phyloP scores from a whole-genome alignment of 1,284 basidiomycete species.

The Anthracocystis panici-leucophaei region DNA sequence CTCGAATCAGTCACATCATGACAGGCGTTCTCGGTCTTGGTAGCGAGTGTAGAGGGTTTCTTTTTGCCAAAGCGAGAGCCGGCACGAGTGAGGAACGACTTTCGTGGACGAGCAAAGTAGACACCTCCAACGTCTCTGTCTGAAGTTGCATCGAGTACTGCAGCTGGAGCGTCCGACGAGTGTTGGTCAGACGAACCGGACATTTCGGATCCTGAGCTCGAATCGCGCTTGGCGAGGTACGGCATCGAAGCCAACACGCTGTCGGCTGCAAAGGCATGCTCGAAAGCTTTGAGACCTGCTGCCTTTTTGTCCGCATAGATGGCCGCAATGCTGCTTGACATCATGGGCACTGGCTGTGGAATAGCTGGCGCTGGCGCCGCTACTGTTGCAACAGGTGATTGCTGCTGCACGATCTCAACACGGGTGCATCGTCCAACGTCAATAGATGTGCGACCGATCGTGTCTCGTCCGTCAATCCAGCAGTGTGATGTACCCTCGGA shows the following conservation, averaged over 20 bases:
- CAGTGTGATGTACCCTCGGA: conserved; percentile 27
- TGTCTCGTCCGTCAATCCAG: conserved; percentile 49
- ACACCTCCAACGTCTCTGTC: conserved; percentile 31
- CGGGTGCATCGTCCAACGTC: conserved; percentile 9
- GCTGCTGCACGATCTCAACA: background rate
- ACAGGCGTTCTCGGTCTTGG: conserved; percentile 3
- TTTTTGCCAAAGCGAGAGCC: conserved; percentile 31
- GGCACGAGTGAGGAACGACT: conserved; percentile 24
- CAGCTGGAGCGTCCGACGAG: conserved; percentile 12
- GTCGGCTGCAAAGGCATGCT: conserved; percentile 28
- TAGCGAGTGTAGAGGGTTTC: conserved; percentile 4
- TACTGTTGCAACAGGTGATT: background rate
- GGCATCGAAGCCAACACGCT: conserved; percentile 40
- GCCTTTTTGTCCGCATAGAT: conserved; percentile 33
- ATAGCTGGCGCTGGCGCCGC: conserved; percentile 8
- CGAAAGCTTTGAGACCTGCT: conserved; percentile 31
- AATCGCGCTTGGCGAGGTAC: conserved; percentile 37
- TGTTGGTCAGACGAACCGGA: conserved; percentile 43
- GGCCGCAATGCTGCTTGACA: conserved; percentile 17
- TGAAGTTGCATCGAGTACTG: conserved; percentile 16
- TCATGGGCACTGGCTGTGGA: conserved; percentile 5
- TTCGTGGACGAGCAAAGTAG: conserved; percentile 25
- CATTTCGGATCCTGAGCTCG: conserved; percentile 37
- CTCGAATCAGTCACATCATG: conserved; percentile 4
- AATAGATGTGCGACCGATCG: conserved; percentile 44